A percentile compares a stretch with the other conserved stretches of the same genome.
Evolutionary conservation across 345 rosid genomes (phyloP).

Genomic region (Nasturtium officinale): DNA sequence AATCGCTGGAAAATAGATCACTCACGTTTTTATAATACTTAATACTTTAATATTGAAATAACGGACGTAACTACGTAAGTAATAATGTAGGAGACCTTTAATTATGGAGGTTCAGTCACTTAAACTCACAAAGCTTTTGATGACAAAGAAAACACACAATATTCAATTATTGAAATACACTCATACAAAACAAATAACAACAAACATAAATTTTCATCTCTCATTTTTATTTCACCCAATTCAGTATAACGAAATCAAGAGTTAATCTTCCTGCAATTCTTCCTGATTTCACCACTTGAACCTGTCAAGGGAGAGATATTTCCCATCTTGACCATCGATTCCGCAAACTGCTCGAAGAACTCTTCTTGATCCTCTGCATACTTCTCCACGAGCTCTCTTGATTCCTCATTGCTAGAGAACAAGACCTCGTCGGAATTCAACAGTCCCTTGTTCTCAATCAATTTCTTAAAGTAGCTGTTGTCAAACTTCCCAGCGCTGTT

Average conservation of each 20-base stretch:
- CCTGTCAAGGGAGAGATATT: conserved; percentile 88
- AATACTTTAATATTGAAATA: too few species aligned
- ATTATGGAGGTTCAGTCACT: not conserved
- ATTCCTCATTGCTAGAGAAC: conserved; percentile 54
- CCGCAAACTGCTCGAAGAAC: conserved; percentile 74
- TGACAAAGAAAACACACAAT: not conserved
- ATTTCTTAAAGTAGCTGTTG: conserved; percentile 78
- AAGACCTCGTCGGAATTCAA: conserved; percentile 84
- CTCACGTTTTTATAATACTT: too few species aligned
- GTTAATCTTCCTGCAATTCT: conserved; percentile 72
- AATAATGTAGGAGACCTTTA: too few species aligned
- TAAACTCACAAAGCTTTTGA: too few species aligned
- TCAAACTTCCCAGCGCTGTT: conserved; percentile 69
- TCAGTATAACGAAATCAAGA: conserved; percentile 24
- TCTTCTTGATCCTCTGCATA: conserved; percentile 66
- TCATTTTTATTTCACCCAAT: not conserved
- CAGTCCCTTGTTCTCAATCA: conserved; percentile 71
- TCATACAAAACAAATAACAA: conserved; percentile 9
- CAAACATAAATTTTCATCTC: conserved; percentile 5
- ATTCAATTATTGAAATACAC: not conserved
- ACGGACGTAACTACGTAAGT: too few species aligned
- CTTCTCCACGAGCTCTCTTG: conserved; percentile 66
- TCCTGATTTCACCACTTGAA: conserved; percentile 72
- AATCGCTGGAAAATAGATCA: too few species aligned
- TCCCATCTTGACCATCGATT: conserved; percentile 90